A percentile compares a stretch with the other conserved stretches of the same genome.
These are phyloP conservation scores for Thraustochytrium sp. DNA, from an alignment of 352 stramenopile genomes.

Conservation along the genomic window DNA sequence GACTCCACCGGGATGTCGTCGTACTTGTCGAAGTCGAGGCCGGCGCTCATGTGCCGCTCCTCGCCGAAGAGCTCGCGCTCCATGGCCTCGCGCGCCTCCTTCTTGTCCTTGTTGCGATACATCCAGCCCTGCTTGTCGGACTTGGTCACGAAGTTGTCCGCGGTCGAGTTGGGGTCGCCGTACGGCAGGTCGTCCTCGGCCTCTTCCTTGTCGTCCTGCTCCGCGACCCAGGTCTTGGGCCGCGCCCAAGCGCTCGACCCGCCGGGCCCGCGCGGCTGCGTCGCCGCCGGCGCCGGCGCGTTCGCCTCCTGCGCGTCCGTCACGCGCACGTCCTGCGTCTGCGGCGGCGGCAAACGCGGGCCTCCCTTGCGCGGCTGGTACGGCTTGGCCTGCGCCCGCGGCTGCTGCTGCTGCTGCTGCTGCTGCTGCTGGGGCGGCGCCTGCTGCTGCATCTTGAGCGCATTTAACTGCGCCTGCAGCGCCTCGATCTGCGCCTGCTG, in stretches of 20 bases:
- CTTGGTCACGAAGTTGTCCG: slow-evolving; percentile 11
- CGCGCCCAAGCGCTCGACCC: not conserved
- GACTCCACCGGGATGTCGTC: slow-evolving; percentile 95
- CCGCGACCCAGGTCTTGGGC: slow-evolving; percentile 8
- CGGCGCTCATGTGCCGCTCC: slow-evolving; percentile 77
- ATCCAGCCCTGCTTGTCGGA: slow-evolving; percentile 37
- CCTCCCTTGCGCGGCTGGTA: slow-evolving; percentile 1
- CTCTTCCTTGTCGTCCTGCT: not conserved
- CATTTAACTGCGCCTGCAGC: not conserved
- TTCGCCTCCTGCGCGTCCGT: not conserved
- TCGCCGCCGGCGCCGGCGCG: not conserved
- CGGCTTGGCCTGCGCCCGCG: not conserved
- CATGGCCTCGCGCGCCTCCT: slow-evolving; percentile 50
- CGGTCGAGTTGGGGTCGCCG: not conserved
- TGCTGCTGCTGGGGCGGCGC: not conserved
- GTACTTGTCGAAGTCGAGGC: slow-evolving; percentile 98
- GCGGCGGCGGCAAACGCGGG: not conserved
- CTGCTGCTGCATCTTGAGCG: slow-evolving; percentile 6
- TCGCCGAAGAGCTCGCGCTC: slow-evolving; percentile 78
- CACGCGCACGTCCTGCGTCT: not conserved
- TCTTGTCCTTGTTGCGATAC: slow-evolving; percentile 30
- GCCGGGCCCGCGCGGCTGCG: not conserved
- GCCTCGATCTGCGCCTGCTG: slow-evolving; percentile 26
- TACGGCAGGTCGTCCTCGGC: not conserved
- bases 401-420: slow-evolving; percentile 14